Evolutionary conservation across 306 rosid species (phyloP).

Genomic region (Malus sylvestris): DNA sequence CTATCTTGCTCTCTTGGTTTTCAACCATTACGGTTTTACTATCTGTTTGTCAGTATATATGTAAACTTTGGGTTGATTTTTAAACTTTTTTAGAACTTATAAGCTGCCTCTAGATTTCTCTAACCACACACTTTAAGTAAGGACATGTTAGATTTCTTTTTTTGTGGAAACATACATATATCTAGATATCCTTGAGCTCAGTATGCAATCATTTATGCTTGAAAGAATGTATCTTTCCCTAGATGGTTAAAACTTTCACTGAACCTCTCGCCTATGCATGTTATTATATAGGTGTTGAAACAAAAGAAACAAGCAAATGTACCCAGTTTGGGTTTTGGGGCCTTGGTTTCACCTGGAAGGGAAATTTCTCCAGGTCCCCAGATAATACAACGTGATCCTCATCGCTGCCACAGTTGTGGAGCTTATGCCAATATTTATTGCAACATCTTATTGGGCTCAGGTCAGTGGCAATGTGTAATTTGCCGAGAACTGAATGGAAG

Average conservation of each 20-base stretch:
- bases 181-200: not conserved
- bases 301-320: conserved; percentile 84
- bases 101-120: not conserved
- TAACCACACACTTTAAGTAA: not conserved
- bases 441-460: conserved; percentile 84
- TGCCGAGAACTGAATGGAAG: conserved; percentile 81
- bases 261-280: conserved; percentile 11
- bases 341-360: conserved; percentile 87
- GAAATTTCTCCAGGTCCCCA: conserved; percentile 74
- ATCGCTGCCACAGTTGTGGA: conserved; percentile 92
- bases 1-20: conserved; percentile 8
- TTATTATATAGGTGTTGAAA: conserved; percentile 58
- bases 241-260: not conserved
- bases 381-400: conserved; percentile 83
- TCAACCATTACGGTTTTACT: not conserved
- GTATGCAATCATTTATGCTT: not conserved
- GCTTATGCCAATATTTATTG: conserved; percentile 83
- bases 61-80: not conserved
- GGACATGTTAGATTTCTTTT: not conserved
- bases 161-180: no score
- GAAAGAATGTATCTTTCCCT: not conserved
- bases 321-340: conserved; percentile 98
- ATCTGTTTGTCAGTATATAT: not conserved
- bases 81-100: not conserved
- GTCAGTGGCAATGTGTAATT: conserved; percentile 98